Evolutionary conservation across 1,284 basidiomycete genomes (phyloP), one percentile per base, ranked within the genome.

Genomic region (Boletus subluridellus): DNA sequence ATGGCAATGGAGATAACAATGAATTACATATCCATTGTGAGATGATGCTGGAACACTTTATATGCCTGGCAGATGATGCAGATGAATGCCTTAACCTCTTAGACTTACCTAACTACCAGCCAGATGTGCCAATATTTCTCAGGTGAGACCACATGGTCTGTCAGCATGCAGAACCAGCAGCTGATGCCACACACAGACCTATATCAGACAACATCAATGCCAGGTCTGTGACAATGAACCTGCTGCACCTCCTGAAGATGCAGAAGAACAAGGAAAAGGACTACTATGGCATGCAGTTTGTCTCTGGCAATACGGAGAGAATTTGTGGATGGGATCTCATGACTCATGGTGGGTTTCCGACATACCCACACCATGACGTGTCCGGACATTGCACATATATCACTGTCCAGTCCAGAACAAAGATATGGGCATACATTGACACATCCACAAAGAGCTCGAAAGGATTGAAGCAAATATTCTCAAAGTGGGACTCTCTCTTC

Each of bases 361-460:
- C 9, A 0, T 32, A 48, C 4, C 30, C 46, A 4, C 46, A 48
- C 30, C 46, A 48, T 1, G 4, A 48, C 4, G 5, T 9, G 1
- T 11, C 30, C 0, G 7, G 30, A 5, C 3, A 4, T 8, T n/a
- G 46, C n/a, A 47, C 46, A 4, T 48, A 48, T 3, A 11, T 48
- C 3, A 48, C n/a, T 0, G 30, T 48, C 3, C 8, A 7, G 5
- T 32, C n/a, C 0, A n/a, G 30, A 7, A 47, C 2, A 0, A 47
- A 47, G 30, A 21, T 47, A 2, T 47, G 46, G 46, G 30, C 10
- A 7, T 47, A 30, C 5, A 7, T 32, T 3, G 11, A 47, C 11
- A 47, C 2, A 1, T 10, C 11, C 0, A 1, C 0, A 15, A 17
- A 3, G 12, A n/a, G 30, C n/a, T 14, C 4, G 6, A 26, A 8